A percentile compares a stretch with the other conserved stretches of the same genome.
Evolutionary conservation across 2,329 filamentous ascomycete genomes (phyloP).

Genomic region (Passalora sequoiae): DNA sequence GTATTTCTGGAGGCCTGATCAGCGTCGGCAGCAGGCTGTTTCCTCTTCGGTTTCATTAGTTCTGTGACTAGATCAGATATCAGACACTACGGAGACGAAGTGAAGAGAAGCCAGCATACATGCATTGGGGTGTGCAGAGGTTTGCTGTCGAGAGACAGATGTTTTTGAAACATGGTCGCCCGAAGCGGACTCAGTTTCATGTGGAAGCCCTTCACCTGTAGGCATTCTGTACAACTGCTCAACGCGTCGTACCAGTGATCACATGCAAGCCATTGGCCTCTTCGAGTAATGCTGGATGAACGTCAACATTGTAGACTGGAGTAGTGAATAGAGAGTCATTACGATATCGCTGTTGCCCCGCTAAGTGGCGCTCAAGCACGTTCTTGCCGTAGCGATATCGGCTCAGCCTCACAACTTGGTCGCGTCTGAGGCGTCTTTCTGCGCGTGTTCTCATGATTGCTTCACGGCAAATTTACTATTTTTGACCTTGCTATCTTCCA

Average conservation of each 20-base stretch:
- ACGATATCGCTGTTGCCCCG: no score
- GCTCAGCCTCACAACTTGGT: no score
- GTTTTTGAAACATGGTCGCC: constrained; percentile 14
- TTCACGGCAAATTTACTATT: no score
- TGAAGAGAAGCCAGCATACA: constrained; percentile 19
- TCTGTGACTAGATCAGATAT: constrained; percentile 39
- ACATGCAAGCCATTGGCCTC: no score
- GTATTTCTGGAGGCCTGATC: constrained; percentile 28
- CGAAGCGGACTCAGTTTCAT: constrained; percentile 17
- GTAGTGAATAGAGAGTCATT: no score
- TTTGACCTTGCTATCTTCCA: no score
- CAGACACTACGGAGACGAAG: constrained; percentile 15
- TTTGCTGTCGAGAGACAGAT: constrained; percentile 14
- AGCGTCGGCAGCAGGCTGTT: constrained; percentile 22
- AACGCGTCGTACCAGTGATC: no score
- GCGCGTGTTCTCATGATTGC: no score
- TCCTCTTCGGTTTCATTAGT: constrained; percentile 40
- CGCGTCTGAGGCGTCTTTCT: no score
- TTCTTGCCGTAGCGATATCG: no score
- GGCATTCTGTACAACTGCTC: no score
- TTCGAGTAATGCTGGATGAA: not conserved
- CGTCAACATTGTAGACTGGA: not conserved
- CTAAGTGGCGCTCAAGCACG: no score
- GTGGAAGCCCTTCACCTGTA: constrained; percentile 14
- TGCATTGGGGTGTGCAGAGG: constrained; percentile 35